These are phyloP conservation scores for Arthonia radiata DNA, from an alignment of 495 filamentous ascomycete genomes.

Conservation along the genomic window DNA sequence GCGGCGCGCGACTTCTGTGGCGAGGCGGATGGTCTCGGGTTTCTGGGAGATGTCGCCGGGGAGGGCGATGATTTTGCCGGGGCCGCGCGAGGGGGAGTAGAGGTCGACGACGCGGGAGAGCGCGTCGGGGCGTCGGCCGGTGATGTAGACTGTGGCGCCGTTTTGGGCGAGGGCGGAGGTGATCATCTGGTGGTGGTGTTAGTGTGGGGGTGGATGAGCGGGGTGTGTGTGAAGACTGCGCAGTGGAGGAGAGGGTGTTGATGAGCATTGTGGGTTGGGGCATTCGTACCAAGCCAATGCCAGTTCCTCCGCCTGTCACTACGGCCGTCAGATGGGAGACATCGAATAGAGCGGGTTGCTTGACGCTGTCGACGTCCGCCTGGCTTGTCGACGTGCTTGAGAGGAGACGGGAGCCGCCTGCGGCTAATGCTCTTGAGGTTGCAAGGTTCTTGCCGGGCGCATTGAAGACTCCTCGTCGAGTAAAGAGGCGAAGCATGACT, in stretches of 20 bases:
- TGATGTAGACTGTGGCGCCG: constrained; percentile 12
- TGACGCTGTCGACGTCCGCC: constrained; percentile 8
- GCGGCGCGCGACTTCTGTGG: constrained; percentile 6
- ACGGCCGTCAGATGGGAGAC: constrained; percentile 13
- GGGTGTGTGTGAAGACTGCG: constrained; percentile 1
- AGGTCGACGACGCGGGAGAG: no score
- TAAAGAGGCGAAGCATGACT: no score
- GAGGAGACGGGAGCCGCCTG: no score
- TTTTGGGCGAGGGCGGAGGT: not conserved
- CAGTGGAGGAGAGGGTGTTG: constrained; percentile 7
- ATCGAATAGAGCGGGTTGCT: constrained; percentile 12
- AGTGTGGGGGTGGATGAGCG: constrained; percentile 4
- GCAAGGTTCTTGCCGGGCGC: no score
- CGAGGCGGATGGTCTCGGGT: constrained; percentile 11
- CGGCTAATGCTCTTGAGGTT: no score
- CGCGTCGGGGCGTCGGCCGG: constrained; percentile 8
- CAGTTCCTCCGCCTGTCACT: constrained; percentile 14
- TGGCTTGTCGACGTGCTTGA: constrained; percentile 8
- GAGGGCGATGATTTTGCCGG: no score
- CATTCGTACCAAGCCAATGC: no score
- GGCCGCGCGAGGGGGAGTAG: no score
- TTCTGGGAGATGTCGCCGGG: constrained; percentile 14
- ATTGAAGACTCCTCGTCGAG: no score
- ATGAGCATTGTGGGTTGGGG: no score
- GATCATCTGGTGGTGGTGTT: not conserved